A percentile compares a stretch with the other conserved stretches of the same genome.
These are phyloP conservation scores for Talaromyces sp. DNA, from an alignment of 2,329 filamentous ascomycete species.

Conservation along the genomic window DNA sequence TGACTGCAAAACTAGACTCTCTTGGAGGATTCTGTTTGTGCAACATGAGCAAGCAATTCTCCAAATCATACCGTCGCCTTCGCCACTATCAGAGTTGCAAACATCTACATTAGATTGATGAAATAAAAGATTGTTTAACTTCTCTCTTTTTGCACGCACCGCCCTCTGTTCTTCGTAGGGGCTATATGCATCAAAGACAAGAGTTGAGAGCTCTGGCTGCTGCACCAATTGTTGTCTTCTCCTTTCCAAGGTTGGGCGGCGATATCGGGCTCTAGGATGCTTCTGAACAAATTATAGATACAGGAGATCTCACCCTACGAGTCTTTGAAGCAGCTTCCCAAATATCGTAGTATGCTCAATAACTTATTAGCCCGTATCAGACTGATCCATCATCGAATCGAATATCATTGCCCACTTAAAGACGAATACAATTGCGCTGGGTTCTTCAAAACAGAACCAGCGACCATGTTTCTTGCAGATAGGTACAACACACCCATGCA, in stretches of 20 bases:
- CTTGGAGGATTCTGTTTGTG: neutral
- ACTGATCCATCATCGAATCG: too few relatives aligned
- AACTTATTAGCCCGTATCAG: too few relatives aligned
- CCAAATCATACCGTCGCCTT: neutral
- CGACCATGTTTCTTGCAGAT: too few relatives aligned
- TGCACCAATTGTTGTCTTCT: neutral
- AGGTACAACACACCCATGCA: too few relatives aligned
- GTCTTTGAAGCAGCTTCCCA: too few relatives aligned
- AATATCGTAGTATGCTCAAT: too few relatives aligned
- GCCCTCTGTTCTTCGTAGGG: neutral
- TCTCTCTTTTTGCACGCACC: neutral
- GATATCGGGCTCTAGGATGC: neutral
- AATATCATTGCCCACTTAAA: too few relatives aligned
- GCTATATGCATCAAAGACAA: neutral
- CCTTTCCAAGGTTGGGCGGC: neutral
- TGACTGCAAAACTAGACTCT: neutral
- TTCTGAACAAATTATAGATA: neutral
- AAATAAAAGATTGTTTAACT: neutral
- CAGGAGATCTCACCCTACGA: neutral
- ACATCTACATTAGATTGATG: neutral
- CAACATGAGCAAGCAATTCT: neutral
- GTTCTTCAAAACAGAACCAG: too few relatives aligned
- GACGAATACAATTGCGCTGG: too few relatives aligned
- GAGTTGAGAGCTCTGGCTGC: neutral
- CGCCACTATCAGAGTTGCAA: neutral